phyloP scores from a whole-genome alignment of 805 yeast genomes.

The Wickerhamiella cacticola region DNA sequence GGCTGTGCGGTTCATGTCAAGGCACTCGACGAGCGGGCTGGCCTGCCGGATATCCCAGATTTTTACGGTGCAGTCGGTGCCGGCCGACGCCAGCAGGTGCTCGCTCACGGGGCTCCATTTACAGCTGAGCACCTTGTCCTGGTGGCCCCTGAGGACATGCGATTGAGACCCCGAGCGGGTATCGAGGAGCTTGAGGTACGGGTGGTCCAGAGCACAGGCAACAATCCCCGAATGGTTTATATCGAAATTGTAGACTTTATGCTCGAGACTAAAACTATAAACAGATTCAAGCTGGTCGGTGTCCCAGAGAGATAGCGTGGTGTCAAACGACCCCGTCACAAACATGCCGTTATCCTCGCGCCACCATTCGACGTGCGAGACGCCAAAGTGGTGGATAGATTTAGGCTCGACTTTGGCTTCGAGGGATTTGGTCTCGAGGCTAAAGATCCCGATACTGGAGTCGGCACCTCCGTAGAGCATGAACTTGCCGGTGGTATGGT shows the following conservation, averaged over 20 bases:
- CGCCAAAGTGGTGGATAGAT: conserved; percentile 53
- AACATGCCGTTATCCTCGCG: conserved; percentile 79
- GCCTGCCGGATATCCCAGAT: conserved; percentile 79
- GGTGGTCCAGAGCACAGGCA: conserved; percentile 61
- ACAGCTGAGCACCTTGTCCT: conserved; percentile 43
- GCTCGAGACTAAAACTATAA: conserved; percentile 49
- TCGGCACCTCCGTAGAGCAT: conserved; percentile 66
- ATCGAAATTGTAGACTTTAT: conserved; percentile 57
- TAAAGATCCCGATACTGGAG: conserved; percentile 58
- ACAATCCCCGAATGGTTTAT: conserved; percentile 44
- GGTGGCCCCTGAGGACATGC: conserved; percentile 56
- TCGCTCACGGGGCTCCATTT: conserved; percentile 64
- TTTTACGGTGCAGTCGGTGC: conserved; percentile 65
- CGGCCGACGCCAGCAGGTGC: conserved; percentile 62
- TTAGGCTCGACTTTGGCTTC: conserved; percentile 19
- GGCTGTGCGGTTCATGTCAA: conserved; percentile 45
- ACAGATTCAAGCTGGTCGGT: conserved; percentile 53
- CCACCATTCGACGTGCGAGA: conserved; percentile 78
- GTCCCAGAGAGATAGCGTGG: conserved; percentile 70
- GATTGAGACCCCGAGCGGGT: conserved; percentile 60
- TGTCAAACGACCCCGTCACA: conserved; percentile 70
- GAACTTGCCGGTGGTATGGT: conserved; percentile 34
- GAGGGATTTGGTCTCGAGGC: conserved; percentile 29
- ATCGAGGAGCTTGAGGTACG: conserved; percentile 58
- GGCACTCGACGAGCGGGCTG: conserved; percentile 46